Evolutionary conservation across 2,329 filamentous ascomycete species (phyloP).

Genomic region (Aspergillus flavus): DNA sequence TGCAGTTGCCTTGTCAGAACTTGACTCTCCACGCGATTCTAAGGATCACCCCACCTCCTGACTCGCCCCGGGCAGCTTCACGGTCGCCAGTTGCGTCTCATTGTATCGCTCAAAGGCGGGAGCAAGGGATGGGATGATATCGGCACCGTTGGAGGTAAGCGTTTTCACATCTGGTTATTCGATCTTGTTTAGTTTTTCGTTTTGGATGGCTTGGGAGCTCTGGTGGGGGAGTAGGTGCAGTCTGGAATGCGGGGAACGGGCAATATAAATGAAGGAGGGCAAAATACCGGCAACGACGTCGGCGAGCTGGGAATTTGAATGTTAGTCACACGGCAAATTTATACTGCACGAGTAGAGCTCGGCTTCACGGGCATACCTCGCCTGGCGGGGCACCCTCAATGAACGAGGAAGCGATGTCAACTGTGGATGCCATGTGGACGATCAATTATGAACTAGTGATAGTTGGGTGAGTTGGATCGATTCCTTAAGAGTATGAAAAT

Average conservation of each 20-base stretch:
- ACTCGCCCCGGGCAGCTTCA: slow-evolving; percentile 85
- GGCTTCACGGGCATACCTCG: slow-evolving; percentile 66
- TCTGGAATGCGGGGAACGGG: slow-evolving; percentile 9
- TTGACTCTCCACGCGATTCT: not conserved
- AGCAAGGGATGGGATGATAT: slow-evolving; percentile 70
- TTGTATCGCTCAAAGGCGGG: slow-evolving; percentile 95
- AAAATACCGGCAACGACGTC: slow-evolving; percentile 81
- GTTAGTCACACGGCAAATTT: slow-evolving; percentile 21
- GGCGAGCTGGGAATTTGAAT: slow-evolving; percentile 63
- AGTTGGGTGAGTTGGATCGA: not conserved
- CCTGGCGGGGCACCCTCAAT: slow-evolving; percentile 92
- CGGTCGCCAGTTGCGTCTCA: slow-evolving; percentile 86
- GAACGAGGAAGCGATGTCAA: slow-evolving; percentile 76
- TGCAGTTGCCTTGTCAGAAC: slow-evolving; percentile 14
- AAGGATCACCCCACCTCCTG: slow-evolving; percentile 61
- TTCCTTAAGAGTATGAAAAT: not conserved
- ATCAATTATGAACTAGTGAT: not conserved
- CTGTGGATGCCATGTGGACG: slow-evolving; percentile 45
- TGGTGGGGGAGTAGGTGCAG: not conserved
- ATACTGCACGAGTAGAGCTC: not conserved
- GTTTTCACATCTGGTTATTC: slow-evolving; percentile 76
- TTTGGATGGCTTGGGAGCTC: slow-evolving; percentile 14
- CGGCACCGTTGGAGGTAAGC: slow-evolving; percentile 70
- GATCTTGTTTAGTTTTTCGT: slow-evolving; percentile 20
- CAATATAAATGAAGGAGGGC: not conserved